phyloP scores from a whole-genome alignment of 2,329 filamentous ascomycete species.

The Triangularia setosa region DNA sequence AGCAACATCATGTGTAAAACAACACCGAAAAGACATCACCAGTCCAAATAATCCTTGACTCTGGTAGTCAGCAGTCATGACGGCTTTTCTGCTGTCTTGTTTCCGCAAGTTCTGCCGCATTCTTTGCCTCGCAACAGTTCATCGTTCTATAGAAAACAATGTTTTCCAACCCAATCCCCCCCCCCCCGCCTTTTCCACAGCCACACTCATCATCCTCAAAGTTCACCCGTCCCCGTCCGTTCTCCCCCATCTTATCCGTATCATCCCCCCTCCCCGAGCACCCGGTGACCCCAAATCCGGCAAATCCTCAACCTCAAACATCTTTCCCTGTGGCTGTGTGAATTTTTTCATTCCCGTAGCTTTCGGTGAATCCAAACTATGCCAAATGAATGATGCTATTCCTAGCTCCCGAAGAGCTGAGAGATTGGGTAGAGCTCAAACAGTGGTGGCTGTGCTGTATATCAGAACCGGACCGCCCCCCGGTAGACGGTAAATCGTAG shows the following conservation, averaged over 20 bases:
- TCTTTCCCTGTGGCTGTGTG: not conserved
- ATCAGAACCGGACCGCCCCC: not conserved
- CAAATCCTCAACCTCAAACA: not conserved
- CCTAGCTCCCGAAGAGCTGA: not conserved
- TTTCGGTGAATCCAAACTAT: not conserved
- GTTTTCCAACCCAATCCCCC: no score
- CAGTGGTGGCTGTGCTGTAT: not conserved
- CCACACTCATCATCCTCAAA: not conserved
- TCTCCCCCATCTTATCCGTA: not conserved
- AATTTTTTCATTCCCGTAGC: not conserved
- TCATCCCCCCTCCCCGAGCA: not conserved
- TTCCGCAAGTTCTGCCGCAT: not conserved
- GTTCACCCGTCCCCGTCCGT: not conserved
- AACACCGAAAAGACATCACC: not conserved
- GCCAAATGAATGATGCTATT: not conserved
- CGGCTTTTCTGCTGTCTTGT: not conserved
- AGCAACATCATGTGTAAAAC: not conserved
- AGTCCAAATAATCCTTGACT: not conserved
- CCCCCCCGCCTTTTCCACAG: not conserved
- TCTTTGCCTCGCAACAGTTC: not conserved
- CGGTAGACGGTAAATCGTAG: not conserved
- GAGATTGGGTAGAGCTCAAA: not conserved
- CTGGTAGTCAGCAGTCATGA: not conserved
- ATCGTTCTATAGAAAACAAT: not conserved
- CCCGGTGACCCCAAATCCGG: not conserved